Evolutionary conservation across 345 rosid species (phyloP).

Genomic region (Capsella bursapastoris): DNA sequence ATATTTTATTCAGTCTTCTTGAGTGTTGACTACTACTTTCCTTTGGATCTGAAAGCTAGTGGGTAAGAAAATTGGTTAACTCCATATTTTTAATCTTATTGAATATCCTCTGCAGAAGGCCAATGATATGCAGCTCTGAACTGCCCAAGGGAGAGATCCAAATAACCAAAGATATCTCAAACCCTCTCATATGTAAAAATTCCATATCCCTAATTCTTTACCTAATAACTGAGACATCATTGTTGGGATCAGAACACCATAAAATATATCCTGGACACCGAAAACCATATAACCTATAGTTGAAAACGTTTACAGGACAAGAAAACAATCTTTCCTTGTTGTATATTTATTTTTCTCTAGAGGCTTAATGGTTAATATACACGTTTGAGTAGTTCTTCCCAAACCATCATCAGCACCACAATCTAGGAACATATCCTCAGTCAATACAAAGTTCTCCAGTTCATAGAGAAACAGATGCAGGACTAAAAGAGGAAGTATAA

Average conservation of each 20-base stretch:
- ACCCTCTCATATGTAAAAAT: not conserved
- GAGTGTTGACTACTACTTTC: slow-evolving; percentile 26
- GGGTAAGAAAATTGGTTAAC: slow-evolving; percentile 4
- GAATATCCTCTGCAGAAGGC: not conserved
- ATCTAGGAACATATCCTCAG: not conserved
- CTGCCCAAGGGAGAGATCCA: not conserved
- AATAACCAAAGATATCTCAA: not conserved
- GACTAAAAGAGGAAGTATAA: not conserved
- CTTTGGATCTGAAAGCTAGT: slow-evolving; percentile 31
- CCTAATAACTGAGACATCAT: not conserved
- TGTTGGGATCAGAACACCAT: not conserved
- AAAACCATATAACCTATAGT: not conserved
- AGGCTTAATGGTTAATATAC: not conserved
- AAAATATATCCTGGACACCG: not conserved
- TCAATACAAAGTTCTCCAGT: not conserved
- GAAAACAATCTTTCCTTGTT: not conserved
- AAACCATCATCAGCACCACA: not conserved
- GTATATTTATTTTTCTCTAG: not conserved
- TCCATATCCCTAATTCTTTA: not conserved
- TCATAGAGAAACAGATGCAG: not conserved
- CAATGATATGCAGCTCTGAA: not conserved
- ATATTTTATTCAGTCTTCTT: slow-evolving; percentile 21
- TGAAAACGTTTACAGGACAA: not conserved
- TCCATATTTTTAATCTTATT: not conserved
- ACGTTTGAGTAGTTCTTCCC: not conserved